These are phyloP conservation scores for Exserohilum rostratum DNA, from an alignment of 2,329 filamentous ascomycete genomes.

Conservation along the genomic window DNA sequence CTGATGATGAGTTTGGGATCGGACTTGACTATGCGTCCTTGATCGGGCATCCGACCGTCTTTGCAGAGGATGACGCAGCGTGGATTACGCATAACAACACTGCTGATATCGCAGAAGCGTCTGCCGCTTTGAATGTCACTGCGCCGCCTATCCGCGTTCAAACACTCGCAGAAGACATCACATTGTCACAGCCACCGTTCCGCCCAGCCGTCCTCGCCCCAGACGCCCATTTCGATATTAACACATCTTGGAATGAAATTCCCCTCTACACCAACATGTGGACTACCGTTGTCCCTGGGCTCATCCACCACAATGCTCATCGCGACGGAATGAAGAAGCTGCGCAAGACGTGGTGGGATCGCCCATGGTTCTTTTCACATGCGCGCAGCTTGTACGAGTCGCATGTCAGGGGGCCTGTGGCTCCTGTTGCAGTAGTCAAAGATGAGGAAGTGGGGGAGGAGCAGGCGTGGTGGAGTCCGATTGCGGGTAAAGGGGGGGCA, in stretches of 20 bases:
- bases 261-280: constrained; percentile 6
- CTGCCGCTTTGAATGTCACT: not conserved
- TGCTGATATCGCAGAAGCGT: not conserved
- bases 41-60: not conserved
- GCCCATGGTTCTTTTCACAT: constrained; percentile 1
- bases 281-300: not conserved
- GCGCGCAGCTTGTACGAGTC: not conserved
- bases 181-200: not conserved
- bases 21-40: constrained; percentile 1
- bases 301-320: constrained; percentile 4
- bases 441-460: not conserved
- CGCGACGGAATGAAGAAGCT: not conserved
- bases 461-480: constrained; percentile 6
- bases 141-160: not conserved
- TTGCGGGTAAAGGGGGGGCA: constrained; percentile 5
- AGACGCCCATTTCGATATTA: not conserved
- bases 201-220: not conserved
- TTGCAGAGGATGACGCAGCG: constrained; percentile 4
- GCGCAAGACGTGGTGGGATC: not conserved
- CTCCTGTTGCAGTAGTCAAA: not conserved
- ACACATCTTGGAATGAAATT: not conserved
- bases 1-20: not conserved
- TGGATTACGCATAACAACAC: not conserved
- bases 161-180: not conserved
- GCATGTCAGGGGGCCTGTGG: not conserved